These are phyloP conservation scores for Gymnopus androsaceus DNA, from an alignment of 1,284 basidiomycete genomes.

Conservation along the genomic window DNA sequence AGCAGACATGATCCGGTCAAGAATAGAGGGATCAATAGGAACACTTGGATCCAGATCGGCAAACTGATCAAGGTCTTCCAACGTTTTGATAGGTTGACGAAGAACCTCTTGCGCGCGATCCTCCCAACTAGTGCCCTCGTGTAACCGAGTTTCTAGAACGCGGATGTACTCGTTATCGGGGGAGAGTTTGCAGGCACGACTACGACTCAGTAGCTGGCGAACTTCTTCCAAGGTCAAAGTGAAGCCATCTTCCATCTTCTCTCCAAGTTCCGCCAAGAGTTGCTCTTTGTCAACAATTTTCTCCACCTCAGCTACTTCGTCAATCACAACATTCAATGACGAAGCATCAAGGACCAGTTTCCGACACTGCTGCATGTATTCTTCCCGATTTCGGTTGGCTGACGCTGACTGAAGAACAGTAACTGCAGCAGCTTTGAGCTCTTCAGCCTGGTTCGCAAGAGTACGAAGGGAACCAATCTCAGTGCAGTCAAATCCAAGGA, in stretches of 20 bases:
- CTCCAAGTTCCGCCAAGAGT: slow-evolving; percentile 68
- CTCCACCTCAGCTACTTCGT: slow-evolving; percentile 74
- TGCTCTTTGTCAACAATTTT: slow-evolving; percentile 75
- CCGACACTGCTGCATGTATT: slow-evolving; percentile 69
- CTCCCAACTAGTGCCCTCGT: slow-evolving; percentile 72
- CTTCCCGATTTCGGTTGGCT: slow-evolving; percentile 48
- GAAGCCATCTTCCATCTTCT: slow-evolving; percentile 60
- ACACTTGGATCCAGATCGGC: slow-evolving; percentile 58
- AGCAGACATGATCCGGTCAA: slow-evolving; percentile 60
- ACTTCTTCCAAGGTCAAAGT: slow-evolving; percentile 69
- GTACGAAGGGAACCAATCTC: slow-evolving; percentile 65
- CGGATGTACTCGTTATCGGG: slow-evolving; percentile 62
- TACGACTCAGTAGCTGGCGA: slow-evolving; percentile 64
- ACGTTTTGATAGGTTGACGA: slow-evolving; percentile 64
- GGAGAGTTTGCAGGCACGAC: slow-evolving; percentile 65
- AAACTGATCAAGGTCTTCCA: slow-evolving; percentile 72
- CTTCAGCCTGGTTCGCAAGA: slow-evolving; percentile 67
- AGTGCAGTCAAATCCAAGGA: slow-evolving; percentile 77
- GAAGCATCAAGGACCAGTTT: slow-evolving; percentile 67
- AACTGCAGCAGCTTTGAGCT: slow-evolving; percentile 57
- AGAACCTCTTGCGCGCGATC: slow-evolving; percentile 62
- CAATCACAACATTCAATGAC: slow-evolving; percentile 76
- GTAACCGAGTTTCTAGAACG: slow-evolving; percentile 57
- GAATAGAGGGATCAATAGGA: slow-evolving; percentile 62
- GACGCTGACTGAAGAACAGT: slow-evolving; percentile 47